A percentile compares a stretch with the other conserved stretches of the same genome.
Conservation (phyloP, 495 filamentous ascomycete genomes). For the Penicillium lagena region DNA sequence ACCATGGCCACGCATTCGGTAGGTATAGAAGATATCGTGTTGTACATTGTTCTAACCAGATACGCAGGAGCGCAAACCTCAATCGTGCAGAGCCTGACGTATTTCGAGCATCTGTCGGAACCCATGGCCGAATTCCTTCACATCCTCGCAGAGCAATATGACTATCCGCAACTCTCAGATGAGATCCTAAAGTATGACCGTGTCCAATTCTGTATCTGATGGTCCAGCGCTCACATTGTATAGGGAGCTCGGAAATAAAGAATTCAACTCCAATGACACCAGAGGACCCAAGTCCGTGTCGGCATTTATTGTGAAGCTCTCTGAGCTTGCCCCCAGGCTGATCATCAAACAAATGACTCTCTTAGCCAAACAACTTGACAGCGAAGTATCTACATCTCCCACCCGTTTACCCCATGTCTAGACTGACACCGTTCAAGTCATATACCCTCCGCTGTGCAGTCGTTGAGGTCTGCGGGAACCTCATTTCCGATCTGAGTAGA, state of each 20-base stretch:
- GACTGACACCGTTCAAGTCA: slow-evolving; percentile 45
- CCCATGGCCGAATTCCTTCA: slow-evolving; percentile 99
- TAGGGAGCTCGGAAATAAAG: slow-evolving; percentile 90
- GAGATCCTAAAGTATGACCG: slow-evolving; percentile 64
- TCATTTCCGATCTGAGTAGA: slow-evolving; percentile 83
- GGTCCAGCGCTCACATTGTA: slow-evolving; percentile 13
- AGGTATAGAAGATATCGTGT: slow-evolving; percentile 15
- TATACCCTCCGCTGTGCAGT: slow-evolving; percentile 90
- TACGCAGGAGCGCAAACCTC: slow-evolving; percentile 88
- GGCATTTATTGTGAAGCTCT: slow-evolving; percentile 90
- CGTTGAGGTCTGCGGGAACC: slow-evolving; percentile 98
- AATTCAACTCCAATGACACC: slow-evolving; percentile 94
- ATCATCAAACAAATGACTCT: slow-evolving; percentile 97
- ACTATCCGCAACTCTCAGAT: slow-evolving; percentile 92
- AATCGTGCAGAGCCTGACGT: slow-evolving; percentile 93
- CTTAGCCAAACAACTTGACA: slow-evolving; percentile 88
- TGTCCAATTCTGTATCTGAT: neutral
- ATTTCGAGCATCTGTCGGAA: slow-evolving; percentile 96
- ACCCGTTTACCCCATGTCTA: no score
- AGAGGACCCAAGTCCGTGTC: slow-evolving; percentile 97
- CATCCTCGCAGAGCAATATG: slow-evolving; percentile 94
- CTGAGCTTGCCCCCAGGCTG: slow-evolving; percentile 83
- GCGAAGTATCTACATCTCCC: slow-evolving; percentile 54
- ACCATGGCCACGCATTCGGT: slow-evolving; percentile 97
- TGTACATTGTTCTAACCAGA: slow-evolving; percentile 8